Base-by-base conservation (phyloP, 2,329 filamentous ascomycete species). In the Cercospora zeae-maydis region DNA sequence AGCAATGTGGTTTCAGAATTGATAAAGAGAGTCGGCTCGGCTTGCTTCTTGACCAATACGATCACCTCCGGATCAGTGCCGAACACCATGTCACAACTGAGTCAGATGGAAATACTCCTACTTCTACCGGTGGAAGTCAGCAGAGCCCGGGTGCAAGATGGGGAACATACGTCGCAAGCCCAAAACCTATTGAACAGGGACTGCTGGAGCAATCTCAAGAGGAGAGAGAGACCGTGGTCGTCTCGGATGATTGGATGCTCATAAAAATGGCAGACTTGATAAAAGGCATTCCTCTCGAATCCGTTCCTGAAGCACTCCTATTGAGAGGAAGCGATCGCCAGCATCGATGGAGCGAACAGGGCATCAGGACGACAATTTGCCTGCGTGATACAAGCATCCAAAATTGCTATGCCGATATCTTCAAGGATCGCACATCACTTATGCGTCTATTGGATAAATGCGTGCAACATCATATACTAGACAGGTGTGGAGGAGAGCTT, bases 21-120 rank as follows among this genome's bases (percentile, higher is more conserved):
- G 47, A 52, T 14, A 52, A 31, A 24, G 19, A 52, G n/a, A 52
- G 47, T 52, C 47, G 47, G 19, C 47, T 52, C 47, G 47, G 47
- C 27, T 52, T 52, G 47, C 47, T 52, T 14, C 47, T 52, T 52
- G 47, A 24, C 19, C 47, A 31, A 52, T 52, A 52, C 47, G 47
- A 52, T 24, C 47, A 24, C 47, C 19, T 24, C 47, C 47, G 21
- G 47, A 31, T 31, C 47, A 52, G 47, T 24, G 19, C 19, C 47
- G 47, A 52, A 42, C 37, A 42, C 37, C 37, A 42, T 42, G 37
- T 42, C 37, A 42, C 37, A 42, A n/a, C 16, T 42, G 37, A 42
- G 37, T 19, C 37, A 14, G 37, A 42, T 19, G 37, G 37, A 42
- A 42, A 42, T 42, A 42, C 37, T 42, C 37, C 13, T 14, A 42